A percentile compares a stretch with the other conserved stretches of the same genome.
These are phyloP conservation scores for Breynia disticha DNA, from an alignment of 441 rosid genomes.

Conservation along the genomic window DNA sequence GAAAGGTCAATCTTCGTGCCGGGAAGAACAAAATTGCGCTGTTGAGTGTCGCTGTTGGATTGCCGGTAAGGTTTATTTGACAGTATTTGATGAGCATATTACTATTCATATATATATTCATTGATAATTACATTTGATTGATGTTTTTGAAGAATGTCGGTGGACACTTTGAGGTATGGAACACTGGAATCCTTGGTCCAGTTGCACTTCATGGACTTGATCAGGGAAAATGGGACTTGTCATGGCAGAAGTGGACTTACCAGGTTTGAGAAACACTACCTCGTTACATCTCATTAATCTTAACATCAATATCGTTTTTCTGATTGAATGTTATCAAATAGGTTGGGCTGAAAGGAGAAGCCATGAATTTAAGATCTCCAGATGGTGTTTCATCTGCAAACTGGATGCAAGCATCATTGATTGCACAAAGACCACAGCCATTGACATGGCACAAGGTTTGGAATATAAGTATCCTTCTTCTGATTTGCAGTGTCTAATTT, in stretches of 20 bases:
- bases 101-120: not conserved
- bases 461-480: not conserved
- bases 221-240: conserved; percentile 78
- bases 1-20: conserved; percentile 67
- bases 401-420: conserved; percentile 73
- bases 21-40: conserved; percentile 81
- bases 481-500: not conserved
- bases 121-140: conserved; percentile 1
- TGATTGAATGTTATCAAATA: conserved; percentile 23
- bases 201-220: conserved; percentile 78
- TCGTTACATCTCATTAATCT: not conserved
- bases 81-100: no score
- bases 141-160: conserved; percentile 64
- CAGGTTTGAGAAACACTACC: conserved; percentile 39
- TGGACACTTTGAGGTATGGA: conserved; percentile 93
- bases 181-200: conserved; percentile 89
- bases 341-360: conserved; percentile 96
- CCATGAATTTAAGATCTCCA: conserved; percentile 68
- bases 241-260: conserved; percentile 94
- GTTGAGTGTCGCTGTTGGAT: conserved; percentile 91
- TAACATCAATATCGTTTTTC: not conserved
- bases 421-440: conserved; percentile 63
- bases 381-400: conserved; percentile 50
- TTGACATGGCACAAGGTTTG: conserved; percentile 97
- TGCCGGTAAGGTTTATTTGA: no score